Conservation (phyloP, 1,284 basidiomycete genomes). For the Trichosporon sp. region DNA sequence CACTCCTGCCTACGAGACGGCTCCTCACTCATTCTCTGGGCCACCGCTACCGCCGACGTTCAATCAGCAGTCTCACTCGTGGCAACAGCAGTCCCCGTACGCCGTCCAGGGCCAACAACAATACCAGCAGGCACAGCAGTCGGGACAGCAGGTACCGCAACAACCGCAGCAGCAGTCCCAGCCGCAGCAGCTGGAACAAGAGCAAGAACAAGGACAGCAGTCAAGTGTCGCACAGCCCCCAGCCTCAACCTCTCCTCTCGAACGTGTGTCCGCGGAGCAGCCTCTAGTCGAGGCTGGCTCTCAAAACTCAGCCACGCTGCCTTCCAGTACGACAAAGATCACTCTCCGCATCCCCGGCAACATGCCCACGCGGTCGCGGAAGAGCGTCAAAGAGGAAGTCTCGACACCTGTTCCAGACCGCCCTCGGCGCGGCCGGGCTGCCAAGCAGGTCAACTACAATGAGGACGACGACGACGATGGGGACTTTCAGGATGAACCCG, state of each 20-base stretch:
- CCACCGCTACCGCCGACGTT: not conserved
- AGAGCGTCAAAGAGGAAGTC: not conserved
- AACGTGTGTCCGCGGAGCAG: not conserved
- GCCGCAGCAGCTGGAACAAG: too few species aligned
- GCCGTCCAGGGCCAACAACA: not conserved
- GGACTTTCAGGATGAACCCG: conserved; percentile 10
- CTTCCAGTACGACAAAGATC: not conserved
- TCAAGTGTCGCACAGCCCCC: not conserved
- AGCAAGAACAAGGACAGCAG: too few species aligned
- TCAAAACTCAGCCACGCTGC: not conserved
- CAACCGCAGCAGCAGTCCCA: too few species aligned
- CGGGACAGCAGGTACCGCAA: not conserved
- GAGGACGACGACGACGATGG: conserved; percentile 25
- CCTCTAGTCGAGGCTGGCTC: not conserved
- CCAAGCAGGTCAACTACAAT: conserved; percentile 15
- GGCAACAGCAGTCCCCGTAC: not conserved
- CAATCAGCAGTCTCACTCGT: conserved; percentile 9
- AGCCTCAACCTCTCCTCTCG: not conserved
- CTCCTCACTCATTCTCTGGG: not conserved
- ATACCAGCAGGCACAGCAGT: not conserved
- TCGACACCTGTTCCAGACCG: not conserved
- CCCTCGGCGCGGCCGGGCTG: not conserved
- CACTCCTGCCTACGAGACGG: not conserved
- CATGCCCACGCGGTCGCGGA: not conserved
- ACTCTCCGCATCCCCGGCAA: not conserved